These are phyloP conservation scores for Aquilaria agallochum DNA, from an alignment of 441 rosid genomes.

Conservation along the genomic window DNA sequence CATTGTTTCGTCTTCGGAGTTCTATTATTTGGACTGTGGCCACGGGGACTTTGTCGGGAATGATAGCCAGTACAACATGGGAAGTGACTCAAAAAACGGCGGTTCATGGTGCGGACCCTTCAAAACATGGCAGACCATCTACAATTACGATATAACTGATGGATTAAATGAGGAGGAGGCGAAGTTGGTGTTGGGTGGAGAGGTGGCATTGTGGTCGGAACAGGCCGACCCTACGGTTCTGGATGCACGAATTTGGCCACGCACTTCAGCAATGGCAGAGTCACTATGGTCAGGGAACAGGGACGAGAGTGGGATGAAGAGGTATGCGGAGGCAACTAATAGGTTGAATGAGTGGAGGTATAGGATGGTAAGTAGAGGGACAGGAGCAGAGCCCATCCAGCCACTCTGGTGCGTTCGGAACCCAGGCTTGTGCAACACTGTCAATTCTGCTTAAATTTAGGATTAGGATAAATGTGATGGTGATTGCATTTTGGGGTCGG, in stretches of 20 bases:
- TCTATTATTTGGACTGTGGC: conserved; percentile 82
- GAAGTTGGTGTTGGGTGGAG: conserved; percentile 74
- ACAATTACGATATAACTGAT: conserved; percentile 67
- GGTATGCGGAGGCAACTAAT: conserved; percentile 68
- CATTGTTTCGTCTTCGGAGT: conserved; percentile 77
- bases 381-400: conserved; percentile 76
- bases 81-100: conserved; percentile 19
- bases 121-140: conserved; percentile 79
- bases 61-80: conserved; percentile 52
- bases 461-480: too few relatives aligned
- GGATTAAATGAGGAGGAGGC: conserved; percentile 65
- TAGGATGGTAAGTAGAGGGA: conserved; percentile 81
- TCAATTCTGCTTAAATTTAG: conserved; percentile 9
- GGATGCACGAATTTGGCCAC: conserved; percentile 73
- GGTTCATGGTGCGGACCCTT: conserved; percentile 87
- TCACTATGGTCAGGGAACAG: conserved; percentile 77
- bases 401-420: conserved; percentile 81
- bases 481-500: too few relatives aligned
- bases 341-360: conserved; percentile 75
- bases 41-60: conserved; percentile 74
- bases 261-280: conserved; percentile 81
- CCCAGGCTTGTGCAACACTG: conserved; percentile 79
- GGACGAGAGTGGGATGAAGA: conserved; percentile 54
- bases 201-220: conserved; percentile 90
- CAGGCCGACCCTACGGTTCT: conserved; percentile 72